A percentile compares a stretch with the other conserved stretches of the same genome.
These are phyloP conservation scores for Tripterygium wilfordii DNA, from an alignment of 177 flowering plant species.

Conservation along the genomic window DNA sequence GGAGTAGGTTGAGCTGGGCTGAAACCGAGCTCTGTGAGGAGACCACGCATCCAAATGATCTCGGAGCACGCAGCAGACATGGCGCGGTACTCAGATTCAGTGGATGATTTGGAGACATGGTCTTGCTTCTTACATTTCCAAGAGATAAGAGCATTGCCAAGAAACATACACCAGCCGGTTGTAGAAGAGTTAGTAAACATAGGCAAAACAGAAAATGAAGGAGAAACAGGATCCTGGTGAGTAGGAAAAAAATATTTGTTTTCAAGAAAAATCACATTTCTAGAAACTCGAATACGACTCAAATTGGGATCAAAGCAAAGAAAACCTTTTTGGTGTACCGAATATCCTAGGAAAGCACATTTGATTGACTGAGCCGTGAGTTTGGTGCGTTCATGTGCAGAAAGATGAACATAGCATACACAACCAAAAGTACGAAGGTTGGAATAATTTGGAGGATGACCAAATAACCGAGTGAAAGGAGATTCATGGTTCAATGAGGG, in stretches of 20 bases:
- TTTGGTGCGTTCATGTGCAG: background rate
- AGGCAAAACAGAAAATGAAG: background rate
- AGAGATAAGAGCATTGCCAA: too few species aligned
- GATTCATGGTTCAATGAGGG: background rate
- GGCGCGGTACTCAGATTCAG: too few species aligned
- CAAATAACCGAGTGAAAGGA: constrained; percentile 5
- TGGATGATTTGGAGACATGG: too few species aligned
- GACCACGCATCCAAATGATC: constrained; percentile 9
- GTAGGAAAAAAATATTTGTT: constrained; percentile 1
- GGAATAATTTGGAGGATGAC: background rate
- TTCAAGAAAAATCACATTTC: background rate
- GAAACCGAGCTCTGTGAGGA: constrained; percentile 3
- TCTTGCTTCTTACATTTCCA: too few species aligned
- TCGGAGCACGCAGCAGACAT: too few species aligned
- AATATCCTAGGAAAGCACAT: constrained; percentile 5
- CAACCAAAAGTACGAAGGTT: constrained; percentile 1
- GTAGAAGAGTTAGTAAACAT: background rate
- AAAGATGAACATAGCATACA: constrained; percentile 4
- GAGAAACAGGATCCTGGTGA: background rate
- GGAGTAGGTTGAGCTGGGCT: constrained; percentile 2
- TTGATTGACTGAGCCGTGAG: background rate
- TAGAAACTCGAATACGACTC: background rate
- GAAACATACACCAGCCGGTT: too few species aligned
- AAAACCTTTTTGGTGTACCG: background rate
- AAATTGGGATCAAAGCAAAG: background rate